Conservation (phyloP, 2,329 filamentous ascomycete genomes). For the Stachybotrys chartarum region DNA sequence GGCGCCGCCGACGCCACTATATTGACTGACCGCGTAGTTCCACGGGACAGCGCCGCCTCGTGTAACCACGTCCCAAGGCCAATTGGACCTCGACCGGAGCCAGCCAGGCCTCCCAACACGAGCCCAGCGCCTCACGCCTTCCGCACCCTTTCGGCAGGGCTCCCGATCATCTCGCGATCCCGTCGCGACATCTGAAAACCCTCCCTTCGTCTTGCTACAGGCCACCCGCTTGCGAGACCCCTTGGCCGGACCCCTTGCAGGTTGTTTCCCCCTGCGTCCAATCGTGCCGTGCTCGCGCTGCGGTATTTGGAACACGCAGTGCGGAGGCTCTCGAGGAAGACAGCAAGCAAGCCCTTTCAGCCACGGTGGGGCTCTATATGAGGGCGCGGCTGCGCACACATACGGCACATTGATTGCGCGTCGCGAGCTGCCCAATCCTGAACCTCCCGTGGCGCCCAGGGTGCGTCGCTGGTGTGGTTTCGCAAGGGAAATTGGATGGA, state of each 20-base stretch:
- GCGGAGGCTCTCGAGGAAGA: not conserved
- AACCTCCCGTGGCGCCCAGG: not conserved
- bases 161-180: constrained; percentile 13
- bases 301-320: no score
- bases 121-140: not conserved
- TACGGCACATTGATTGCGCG: not conserved
- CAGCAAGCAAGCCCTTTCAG: not conserved
- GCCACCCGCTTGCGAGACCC: no score
- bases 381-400: not conserved
- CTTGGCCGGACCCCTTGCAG: constrained; percentile 11
- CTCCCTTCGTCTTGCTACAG: no score
- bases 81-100: not conserved
- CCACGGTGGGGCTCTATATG: not conserved
- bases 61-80: not conserved
- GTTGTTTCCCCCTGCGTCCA: constrained; percentile 6
- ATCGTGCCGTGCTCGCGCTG: constrained; percentile 6
- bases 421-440: not conserved
- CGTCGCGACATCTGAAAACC: not conserved
- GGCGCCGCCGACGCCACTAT: not conserved
- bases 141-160: constrained; percentile 9
- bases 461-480: constrained; percentile 20
- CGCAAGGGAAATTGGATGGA: constrained; percentile 15
- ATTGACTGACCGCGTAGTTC: not conserved
- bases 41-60: not conserved
- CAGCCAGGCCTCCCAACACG: not conserved